These are phyloP conservation scores for Luzula sylvatica DNA, from an alignment of 176 grass and related monocot genomes.

Conservation along the genomic window DNA sequence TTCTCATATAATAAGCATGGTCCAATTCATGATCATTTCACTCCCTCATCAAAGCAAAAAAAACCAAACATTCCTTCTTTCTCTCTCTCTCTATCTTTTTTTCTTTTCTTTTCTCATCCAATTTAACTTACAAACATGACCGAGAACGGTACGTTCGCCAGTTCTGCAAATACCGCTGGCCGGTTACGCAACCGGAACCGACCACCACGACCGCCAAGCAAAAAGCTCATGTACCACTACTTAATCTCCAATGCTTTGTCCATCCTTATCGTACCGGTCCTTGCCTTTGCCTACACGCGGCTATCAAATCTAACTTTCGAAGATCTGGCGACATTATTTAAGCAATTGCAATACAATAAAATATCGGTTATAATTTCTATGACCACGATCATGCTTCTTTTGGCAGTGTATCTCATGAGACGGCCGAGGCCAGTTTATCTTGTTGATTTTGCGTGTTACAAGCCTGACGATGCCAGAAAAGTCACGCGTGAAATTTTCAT, in stretches of 20 bases:
- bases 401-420: slow-evolving; percentile 16
- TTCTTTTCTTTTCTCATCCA: neutral
- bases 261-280: slow-evolving; percentile 22
- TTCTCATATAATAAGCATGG: slow-evolving; percentile 25
- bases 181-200: neutral
- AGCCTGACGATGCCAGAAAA: neutral
- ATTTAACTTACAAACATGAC: neutral
- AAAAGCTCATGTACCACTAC: slow-evolving; percentile 43
- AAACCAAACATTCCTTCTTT: neutral
- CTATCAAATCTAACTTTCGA: neutral
- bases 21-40: neutral
- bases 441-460: slow-evolving; percentile 49
- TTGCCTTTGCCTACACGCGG: neutral
- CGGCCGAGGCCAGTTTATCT: slow-evolving; percentile 43
- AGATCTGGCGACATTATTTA: neutral
- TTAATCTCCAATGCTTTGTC: slow-evolving; percentile 32
- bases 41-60: neutral
- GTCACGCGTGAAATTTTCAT: slow-evolving; percentile 67
- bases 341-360: neutral
- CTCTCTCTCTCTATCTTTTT: neutral
- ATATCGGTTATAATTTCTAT: neutral
- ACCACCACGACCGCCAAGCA: neutral
- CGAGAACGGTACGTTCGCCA: neutral
- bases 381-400: neutral
- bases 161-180: neutral